These are phyloP conservation scores for Coemansia linderi DNA, from an alignment of 371 early-diverging fungal species.

Conservation along the genomic window DNA sequence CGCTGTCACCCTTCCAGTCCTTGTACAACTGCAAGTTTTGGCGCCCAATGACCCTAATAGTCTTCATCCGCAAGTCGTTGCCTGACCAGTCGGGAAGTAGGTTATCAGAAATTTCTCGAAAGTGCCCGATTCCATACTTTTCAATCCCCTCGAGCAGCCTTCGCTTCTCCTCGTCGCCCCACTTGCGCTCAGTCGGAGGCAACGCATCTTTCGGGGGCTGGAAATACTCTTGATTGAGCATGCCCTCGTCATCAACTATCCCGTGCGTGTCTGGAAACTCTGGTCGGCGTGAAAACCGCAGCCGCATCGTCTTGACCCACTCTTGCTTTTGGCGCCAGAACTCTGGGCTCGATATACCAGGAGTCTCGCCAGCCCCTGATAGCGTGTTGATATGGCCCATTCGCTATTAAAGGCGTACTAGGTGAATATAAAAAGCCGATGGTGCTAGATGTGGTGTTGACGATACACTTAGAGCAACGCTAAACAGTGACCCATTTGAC, in stretches of 20 bases:
- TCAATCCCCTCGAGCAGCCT: conserved; percentile 80
- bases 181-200: conserved; percentile 64
- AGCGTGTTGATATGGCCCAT: not conserved
- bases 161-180: conserved; percentile 79
- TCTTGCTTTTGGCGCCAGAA: conserved; percentile 63
- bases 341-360: conserved; percentile 18
- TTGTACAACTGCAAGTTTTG: conserved; percentile 86
- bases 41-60: conserved; percentile 83
- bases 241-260: conserved; percentile 80
- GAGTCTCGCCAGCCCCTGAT: not conserved
- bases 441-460: not conserved
- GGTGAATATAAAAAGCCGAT: not conserved
- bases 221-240: conserved; percentile 90
- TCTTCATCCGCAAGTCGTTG: conserved; percentile 82
- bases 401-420: not conserved
- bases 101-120: conserved; percentile 80
- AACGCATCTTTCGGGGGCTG: conserved; percentile 66
- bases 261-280: conserved; percentile 79
- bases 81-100: conserved; percentile 81
- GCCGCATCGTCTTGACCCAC: conserved; percentile 78
- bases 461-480: not conserved
- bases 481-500: not conserved
- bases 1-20: conserved; percentile 79
- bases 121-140: conserved; percentile 85
- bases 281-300: conserved; percentile 78